Conservation (phyloP, 2,329 filamentous ascomycete species). For the Alternaria sp. region DNA sequence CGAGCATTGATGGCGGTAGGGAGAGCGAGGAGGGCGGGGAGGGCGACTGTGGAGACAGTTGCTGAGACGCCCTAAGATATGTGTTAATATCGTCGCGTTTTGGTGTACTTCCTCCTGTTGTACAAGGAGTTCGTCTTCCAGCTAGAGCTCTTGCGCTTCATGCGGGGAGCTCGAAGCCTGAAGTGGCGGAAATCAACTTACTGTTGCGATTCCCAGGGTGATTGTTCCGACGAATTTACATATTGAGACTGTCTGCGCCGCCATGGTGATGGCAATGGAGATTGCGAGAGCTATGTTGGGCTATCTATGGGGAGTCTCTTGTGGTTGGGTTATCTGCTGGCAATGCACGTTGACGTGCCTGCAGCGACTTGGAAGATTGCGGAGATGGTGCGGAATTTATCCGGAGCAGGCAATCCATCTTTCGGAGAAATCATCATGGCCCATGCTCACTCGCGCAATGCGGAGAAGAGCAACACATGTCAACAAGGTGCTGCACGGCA, state of each 20-base stretch:
- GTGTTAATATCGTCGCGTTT: constrained; percentile 8
- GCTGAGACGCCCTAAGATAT: constrained; percentile 83
- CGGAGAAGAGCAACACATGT: constrained; percentile 11
- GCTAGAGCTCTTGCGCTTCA: constrained; percentile 11
- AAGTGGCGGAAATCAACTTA: constrained; percentile 59
- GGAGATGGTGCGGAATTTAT: constrained; percentile 19
- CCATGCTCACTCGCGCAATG: constrained; percentile 14
- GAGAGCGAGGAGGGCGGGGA: constrained; percentile 82
- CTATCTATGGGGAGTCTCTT: background rate
- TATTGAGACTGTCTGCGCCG: constrained; percentile 76
- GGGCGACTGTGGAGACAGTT: constrained; percentile 77
- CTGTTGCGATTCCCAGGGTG: constrained; percentile 86
- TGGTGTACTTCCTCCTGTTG: background rate
- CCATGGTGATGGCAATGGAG: constrained; percentile 50
- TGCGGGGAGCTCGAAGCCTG: constrained; percentile 10
- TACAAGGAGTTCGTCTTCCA: background rate
- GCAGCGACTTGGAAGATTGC: constrained; percentile 25
- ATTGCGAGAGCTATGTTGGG: background rate
- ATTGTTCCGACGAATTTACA: constrained; percentile 95
- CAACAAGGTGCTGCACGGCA: background rate
- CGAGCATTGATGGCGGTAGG: constrained; percentile 80
- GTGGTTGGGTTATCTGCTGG: background rate
- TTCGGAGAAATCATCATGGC: constrained; percentile 1
- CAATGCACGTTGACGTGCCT: constrained; percentile 32
- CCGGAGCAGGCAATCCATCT: constrained; percentile 1